Base-by-base conservation (phyloP, 306 rosid genomes). In the Castanea crenata region DNA sequence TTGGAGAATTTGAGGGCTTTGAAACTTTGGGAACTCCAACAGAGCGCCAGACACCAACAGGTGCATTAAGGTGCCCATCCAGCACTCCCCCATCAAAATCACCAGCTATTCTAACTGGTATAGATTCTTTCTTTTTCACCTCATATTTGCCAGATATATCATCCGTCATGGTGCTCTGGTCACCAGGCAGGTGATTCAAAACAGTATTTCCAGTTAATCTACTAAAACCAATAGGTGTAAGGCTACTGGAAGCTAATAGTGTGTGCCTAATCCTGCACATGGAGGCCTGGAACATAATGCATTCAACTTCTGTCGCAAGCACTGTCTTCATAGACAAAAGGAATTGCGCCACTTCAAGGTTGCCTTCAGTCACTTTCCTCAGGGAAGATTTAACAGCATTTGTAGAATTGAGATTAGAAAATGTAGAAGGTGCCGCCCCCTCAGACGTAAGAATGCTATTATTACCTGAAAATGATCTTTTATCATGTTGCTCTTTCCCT, bases 1-100 rank as follows among this genome's bases (percentile, higher is more conserved):
- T 89, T 12, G 92, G 89, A 62, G 99, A 90, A 84, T 79, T 92
- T 55, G 88, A 83, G 76, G 97, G 84, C 82, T 89, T 95, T 64
- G 91, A 74, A 74, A 82, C 89, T 83, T 92, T 89, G 52, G 99
- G 85, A 90, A 88, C 91, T 58, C 92, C 95, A 68, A 90, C 97
- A 55, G 97, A 74, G 77, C 98, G 96, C 99, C 99, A 95, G 71
- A 95, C 98, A 77, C 99, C 98, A 80, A 93, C 95, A 81, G 97
- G 98, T 10, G 96, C 94, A 87, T 85, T 91, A 74, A 83, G 85
- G 78, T 91, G 99, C 61, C 99, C 99, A 81, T 95, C 98, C 56
- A 88, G 87, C 81, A 90, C 69, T 79, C 98, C 97, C 73, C 92
- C 94, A 78, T 91, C 98, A 86, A 85, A 80, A 83, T 95, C 98